Evolutionary conservation across 805 yeast genomes (phyloP), one percentile per base, ranked within the genome.

Genomic region (Saturnispora hagleri): DNA sequence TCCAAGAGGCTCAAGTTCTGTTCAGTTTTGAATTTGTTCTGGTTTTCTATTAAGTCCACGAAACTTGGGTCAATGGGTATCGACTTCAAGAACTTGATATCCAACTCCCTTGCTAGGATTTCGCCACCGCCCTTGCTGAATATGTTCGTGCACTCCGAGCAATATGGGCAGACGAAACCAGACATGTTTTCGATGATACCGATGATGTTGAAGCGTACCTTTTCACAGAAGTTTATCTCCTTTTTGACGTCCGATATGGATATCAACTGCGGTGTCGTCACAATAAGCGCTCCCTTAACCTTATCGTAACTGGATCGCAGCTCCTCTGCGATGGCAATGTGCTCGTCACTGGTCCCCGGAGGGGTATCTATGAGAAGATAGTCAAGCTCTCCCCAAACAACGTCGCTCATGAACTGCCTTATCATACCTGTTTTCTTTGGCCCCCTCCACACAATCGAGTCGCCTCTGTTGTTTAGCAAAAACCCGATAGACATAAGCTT

Each of bases 401-500:
- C 96, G 64, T 93, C 98, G 55, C 80, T 79, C 42, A 95, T 72
- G 63, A 93, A 91, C 69, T 93, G 99, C 55, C 90, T 78, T 36
- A 93, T 86, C 98, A 93, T 93, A 13, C 97, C 97, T 0, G 97
- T 90, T 64, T 95, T 93, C 68, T 91, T 89, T 3, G 99, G 99
- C 0, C 99, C 99, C 62, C 98, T 75, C 99, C 99, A 93, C 9
- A 93, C 97, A 17, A 93, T 93, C 26, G 95, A 82, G 60, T 85
- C 87, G 27, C 95, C 95, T 55, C 98, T 69, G 62, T 88, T 84
- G 26, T 84, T 82, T 6, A 93, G 69, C 48, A 93, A 68, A 63
- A 93, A 93, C 6, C 98, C 99, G 13, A 93, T 67, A 3, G 96
- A 87, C 85, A 91, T 89, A 44, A 91, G 68, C 62, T 79, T 62